phyloP scores from a whole-genome alignment of 441 rosid genomes.

The Daphne laureola region DNA sequence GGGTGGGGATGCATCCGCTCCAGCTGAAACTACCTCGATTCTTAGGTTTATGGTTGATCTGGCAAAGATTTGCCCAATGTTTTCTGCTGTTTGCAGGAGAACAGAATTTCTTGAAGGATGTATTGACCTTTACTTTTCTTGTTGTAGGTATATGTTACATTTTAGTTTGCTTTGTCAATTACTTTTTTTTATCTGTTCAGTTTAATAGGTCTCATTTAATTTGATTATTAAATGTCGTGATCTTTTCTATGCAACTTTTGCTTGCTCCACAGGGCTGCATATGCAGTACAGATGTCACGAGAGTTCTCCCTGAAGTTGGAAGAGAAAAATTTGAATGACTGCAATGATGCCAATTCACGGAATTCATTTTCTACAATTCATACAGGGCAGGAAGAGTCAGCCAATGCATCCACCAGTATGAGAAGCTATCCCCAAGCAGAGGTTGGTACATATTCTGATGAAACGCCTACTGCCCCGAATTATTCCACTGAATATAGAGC shows the following conservation, averaged over 20 bases:
- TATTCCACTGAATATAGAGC: constrained; percentile 34
- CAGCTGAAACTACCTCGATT: constrained; percentile 90
- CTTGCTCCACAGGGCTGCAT: constrained; percentile 61
- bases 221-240: constrained; percentile 18
- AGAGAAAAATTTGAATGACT: constrained; percentile 71
- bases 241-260: constrained; percentile 3
- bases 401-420: constrained; percentile 65
- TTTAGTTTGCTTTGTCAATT: constrained; percentile 15
- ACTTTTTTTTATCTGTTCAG: background rate
- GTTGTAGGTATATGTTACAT: constrained; percentile 64
- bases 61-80: constrained; percentile 88
- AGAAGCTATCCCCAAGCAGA: constrained; percentile 86
- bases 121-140: constrained; percentile 85
- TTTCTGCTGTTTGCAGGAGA: constrained; percentile 86
- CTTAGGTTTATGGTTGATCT: constrained; percentile 97
- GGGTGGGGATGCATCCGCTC: constrained; percentile 99
- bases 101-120: constrained; percentile 84
- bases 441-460: constrained; percentile 79
- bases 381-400: constrained; percentile 70
- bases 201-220: constrained; percentile 14
- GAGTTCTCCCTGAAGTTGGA: constrained; percentile 59
- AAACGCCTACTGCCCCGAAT: constrained; percentile 34
- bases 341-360: constrained; percentile 66
- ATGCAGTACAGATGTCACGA: constrained; percentile 81
- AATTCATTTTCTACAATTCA: constrained; percentile 74